Evolutionary conservation across 2,329 filamentous ascomycete genomes (phyloP).

Genomic region (Aaosphaeria pasadenensis): DNA sequence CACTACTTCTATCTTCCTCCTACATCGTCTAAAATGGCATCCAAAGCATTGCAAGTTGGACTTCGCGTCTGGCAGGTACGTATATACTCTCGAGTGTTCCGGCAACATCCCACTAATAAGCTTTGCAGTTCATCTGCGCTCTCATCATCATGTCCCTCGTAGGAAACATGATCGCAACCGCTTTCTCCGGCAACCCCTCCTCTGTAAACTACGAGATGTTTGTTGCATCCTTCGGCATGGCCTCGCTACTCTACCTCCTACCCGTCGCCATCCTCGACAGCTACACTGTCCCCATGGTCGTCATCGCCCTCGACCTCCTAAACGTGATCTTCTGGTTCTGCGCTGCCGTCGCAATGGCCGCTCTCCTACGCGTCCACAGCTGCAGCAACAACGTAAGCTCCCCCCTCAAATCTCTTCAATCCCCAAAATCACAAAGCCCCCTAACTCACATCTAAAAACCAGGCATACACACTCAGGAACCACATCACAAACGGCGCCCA

Average conservation of each 20-base stretch:
- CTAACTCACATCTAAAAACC: neutral
- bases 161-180: conserved; percentile 60
- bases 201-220: conserved; percentile 67
- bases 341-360: conserved; percentile 66
- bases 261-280: conserved; percentile 54
- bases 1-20: too few species aligned
- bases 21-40: conserved; percentile 32
- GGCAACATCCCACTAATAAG: conserved; percentile 2
- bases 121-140: conserved; percentile 55
- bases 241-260: conserved; percentile 63
- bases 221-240: conserved; percentile 63
- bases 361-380: conserved; percentile 66
- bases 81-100: neutral
- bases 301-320: conserved; percentile 56
- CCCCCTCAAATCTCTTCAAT: neutral
- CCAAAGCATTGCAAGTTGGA: conserved; percentile 37
- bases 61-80: conserved; percentile 43
- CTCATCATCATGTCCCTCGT: conserved; percentile 60
- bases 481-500: conserved; percentile 62
- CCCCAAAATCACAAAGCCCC: neutral
- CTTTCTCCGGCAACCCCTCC: conserved; percentile 52
- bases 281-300: conserved; percentile 51
- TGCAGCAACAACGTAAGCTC: conserved; percentile 58
- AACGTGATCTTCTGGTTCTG: conserved; percentile 69
- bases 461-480: conserved; percentile 46